Percentiles rank a stretch among this genome's conserved stretches.
These are phyloP conservation scores for Fonsecaea erecta DNA, from an alignment of 2,329 filamentous ascomycete species.

Conservation along the genomic window DNA sequence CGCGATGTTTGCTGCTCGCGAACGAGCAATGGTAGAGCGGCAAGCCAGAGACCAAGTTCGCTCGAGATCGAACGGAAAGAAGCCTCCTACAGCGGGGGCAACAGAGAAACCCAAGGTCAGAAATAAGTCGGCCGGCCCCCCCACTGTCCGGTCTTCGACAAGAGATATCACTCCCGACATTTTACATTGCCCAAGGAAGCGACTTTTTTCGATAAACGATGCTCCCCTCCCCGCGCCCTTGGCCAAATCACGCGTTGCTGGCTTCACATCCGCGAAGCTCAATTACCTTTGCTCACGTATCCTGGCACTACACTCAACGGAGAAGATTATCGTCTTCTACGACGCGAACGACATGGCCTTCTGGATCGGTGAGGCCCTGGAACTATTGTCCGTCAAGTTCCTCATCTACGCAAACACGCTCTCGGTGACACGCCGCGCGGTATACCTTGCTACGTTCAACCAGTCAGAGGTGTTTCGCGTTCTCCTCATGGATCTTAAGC, in stretches of 20 bases:
- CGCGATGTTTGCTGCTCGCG: conserved; percentile 40
- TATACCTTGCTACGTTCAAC: conserved; percentile 81
- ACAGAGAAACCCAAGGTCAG: conserved; percentile 35
- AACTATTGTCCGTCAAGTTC: conserved; percentile 68
- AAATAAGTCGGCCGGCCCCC: conserved; percentile 22
- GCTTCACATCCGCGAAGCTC: conserved; percentile 83
- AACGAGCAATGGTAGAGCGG: conserved; percentile 30
- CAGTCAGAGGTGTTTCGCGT: conserved; percentile 71
- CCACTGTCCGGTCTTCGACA: conserved; percentile 3
- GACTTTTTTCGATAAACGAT: conserved; percentile 59
- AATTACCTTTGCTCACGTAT: conserved; percentile 82
- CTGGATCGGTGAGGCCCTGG: conserved; percentile 81
- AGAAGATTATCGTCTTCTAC: conserved; percentile 93
- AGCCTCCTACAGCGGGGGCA: conserved; percentile 19
- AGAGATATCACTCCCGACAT: neutral
- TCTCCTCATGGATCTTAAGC: conserved; percentile 86
- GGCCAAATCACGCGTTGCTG: conserved; percentile 66
- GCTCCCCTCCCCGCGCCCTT: conserved; percentile 56
- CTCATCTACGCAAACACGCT: conserved; percentile 62
- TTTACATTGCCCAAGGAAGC: conserved; percentile 7
- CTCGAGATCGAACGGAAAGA: conserved; percentile 16
- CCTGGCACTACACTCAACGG: conserved; percentile 66
- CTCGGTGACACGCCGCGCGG: conserved; percentile 66
- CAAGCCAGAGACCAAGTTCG: conserved; percentile 22
- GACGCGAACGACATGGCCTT: conserved; percentile 84